Conservation (phyloP, 2,329 filamentous ascomycete genomes). For the Lomentospora prolificans region DNA sequence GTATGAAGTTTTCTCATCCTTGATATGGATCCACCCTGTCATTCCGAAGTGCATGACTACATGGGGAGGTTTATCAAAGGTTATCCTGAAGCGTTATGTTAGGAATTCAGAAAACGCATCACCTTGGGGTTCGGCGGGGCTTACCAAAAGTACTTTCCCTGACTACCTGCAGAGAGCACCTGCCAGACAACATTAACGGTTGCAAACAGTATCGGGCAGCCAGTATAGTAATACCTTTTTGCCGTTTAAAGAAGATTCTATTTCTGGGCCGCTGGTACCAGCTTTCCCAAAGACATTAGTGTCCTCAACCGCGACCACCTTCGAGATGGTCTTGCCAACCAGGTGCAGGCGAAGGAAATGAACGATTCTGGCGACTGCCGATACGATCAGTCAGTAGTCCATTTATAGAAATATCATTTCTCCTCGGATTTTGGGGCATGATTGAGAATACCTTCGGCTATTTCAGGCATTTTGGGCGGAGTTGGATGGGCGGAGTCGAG, state of each 20-base stretch:
- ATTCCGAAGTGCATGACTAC: constrained; percentile 81
- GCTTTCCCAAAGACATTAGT: constrained; percentile 83
- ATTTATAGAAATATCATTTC: not conserved
- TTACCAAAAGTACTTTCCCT: constrained; percentile 95
- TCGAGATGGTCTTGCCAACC: constrained; percentile 70
- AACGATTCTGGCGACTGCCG: constrained; percentile 69
- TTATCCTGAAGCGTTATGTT: constrained; percentile 22
- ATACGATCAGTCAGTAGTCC: not conserved
- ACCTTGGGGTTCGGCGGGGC: constrained; percentile 8
- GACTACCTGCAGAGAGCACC: constrained; percentile 61
- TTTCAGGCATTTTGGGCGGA: constrained; percentile 45
- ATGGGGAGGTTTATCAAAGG: constrained; percentile 68
- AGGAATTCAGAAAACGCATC: not conserved
- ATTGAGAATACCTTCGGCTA: constrained; percentile 41
- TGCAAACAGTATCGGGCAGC: too few species aligned
- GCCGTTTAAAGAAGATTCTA: constrained; percentile 63
- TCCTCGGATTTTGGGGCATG: not conserved
- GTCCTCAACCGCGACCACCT: constrained; percentile 67
- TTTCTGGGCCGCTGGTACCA: constrained; percentile 66
- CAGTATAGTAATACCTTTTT: constrained; percentile 52
- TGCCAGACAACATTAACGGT: too few species aligned
- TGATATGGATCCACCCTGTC: constrained; percentile 82
- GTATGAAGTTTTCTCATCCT: constrained; percentile 65
- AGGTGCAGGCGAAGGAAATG: constrained; percentile 75
- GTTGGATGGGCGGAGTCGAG: not conserved